Conservation (phyloP, 371 early-diverging fungal genomes). For the Mortierella sp. region DNA sequence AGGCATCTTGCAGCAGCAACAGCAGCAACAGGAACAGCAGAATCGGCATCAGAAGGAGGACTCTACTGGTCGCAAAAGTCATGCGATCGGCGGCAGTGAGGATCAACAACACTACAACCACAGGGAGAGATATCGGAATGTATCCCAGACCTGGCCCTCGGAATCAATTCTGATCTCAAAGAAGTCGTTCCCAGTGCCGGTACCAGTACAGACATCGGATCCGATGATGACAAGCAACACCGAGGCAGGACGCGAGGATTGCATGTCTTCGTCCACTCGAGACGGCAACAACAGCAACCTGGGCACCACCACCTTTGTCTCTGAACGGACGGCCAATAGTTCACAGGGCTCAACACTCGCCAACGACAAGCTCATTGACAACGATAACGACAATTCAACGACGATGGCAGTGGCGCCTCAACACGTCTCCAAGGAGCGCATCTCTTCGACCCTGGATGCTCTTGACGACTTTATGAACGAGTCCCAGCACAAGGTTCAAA, state of each 20-base stretch:
- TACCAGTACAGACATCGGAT: no score
- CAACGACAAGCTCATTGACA: no score
- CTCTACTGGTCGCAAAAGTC: background rate
- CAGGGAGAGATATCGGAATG: background rate
- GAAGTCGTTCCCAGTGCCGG: background rate
- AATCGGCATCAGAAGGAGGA: constrained; percentile 1
- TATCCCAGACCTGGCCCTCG: constrained; percentile 33
- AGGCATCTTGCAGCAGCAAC: constrained; percentile 30
- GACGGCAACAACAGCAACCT: constrained; percentile 14
- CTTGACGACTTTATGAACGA: constrained; percentile 29
- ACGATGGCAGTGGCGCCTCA: background rate
- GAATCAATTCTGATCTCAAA: constrained; percentile 21
- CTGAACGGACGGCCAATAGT: background rate
- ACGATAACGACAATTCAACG: background rate
- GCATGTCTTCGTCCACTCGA: constrained; percentile 26
- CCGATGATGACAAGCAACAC: background rate
- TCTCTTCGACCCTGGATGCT: constrained; percentile 38
- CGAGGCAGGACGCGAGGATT: constrained; percentile 12
- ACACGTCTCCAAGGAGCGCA: constrained; percentile 27
- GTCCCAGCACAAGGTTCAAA: constrained; percentile 32
- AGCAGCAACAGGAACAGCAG: constrained; percentile 22
- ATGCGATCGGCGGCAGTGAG: background rate
- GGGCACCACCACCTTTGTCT: constrained; percentile 4
- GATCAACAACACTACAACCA: background rate
- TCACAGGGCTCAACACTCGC: constrained; percentile 8